These are phyloP conservation scores for Syzygium jambos DNA, from an alignment of 345 rosid species.

Conservation along the genomic window DNA sequence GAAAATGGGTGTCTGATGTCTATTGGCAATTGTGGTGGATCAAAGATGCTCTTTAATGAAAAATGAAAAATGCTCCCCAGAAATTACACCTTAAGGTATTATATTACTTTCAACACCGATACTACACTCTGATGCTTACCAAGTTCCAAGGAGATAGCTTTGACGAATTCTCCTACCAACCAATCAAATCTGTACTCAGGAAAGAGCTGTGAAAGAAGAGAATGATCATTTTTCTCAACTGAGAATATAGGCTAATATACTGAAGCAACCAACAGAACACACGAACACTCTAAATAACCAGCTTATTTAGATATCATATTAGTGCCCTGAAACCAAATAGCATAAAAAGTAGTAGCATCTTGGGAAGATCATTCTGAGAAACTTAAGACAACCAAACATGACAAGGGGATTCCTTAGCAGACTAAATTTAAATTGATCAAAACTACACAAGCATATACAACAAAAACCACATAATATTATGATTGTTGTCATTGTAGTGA, in stretches of 20 bases:
- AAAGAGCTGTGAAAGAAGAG: constrained; percentile 45
- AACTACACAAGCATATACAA: neutral
- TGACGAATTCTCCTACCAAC: constrained; percentile 65
- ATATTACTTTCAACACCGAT: neutral
- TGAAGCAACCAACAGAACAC: neutral
- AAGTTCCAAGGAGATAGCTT: constrained; percentile 62
- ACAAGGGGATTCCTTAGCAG: neutral
- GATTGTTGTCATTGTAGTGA: neutral
- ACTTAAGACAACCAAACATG: neutral
- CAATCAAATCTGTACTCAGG: constrained; percentile 81
- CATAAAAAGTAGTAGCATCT: neutral
- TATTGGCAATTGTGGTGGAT: neutral
- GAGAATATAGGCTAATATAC: neutral
- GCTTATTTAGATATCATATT: neutral
- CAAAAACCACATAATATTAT: neutral
- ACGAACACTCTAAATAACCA: neutral
- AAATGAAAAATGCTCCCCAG: neutral
- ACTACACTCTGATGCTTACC: constrained; percentile 38
- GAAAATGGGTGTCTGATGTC: neutral
- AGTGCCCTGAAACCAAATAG: neutral
- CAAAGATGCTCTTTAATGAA: neutral
- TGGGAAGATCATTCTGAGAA: neutral
- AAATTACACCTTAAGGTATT: neutral
- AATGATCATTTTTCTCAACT: neutral
- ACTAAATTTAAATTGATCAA: neutral